Conservation (phyloP, 352 stramenopile genomes). For the Phytophthora crassamura region DNA sequence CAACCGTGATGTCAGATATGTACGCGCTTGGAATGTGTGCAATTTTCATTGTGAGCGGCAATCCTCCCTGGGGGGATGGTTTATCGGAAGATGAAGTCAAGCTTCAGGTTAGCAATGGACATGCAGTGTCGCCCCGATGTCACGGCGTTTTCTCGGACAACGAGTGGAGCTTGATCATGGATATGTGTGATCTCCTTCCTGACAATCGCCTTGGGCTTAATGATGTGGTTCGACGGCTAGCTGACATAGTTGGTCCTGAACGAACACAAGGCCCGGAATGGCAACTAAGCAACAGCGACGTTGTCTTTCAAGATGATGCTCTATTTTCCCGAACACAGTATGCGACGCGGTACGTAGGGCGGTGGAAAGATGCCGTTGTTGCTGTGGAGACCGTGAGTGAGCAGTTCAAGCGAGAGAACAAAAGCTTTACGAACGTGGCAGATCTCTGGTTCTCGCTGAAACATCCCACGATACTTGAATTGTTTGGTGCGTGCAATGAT, state of each 20-base stretch:
- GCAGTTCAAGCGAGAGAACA: background rate
- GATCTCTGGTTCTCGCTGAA: constrained; percentile 12
- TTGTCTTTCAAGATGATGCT: background rate
- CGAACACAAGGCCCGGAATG: background rate
- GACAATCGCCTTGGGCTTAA: background rate
- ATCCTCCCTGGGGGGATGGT: background rate
- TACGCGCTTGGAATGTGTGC: constrained; percentile 14
- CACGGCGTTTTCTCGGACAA: background rate
- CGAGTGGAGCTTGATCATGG: constrained; percentile 1
- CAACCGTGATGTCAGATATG: background rate
- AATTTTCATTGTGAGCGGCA: background rate
- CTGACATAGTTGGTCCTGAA: background rate
- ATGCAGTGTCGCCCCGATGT: background rate
- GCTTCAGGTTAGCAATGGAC: background rate
- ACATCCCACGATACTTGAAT: constrained; percentile 3
- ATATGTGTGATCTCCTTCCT: constrained; percentile 3
- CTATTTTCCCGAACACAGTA: background rate
- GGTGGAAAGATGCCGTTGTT: constrained; percentile 11
- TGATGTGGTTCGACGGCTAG: background rate
- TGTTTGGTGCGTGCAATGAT: constrained; percentile 10
- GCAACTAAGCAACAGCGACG: background rate
- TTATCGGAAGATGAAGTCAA: constrained; percentile 1
- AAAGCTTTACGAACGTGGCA: constrained; percentile 2
- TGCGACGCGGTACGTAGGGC: background rate
- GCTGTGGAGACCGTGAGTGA: background rate